Evolutionary conservation across 257 asterid species (phyloP), one percentile per base, ranked within the genome.

Genomic region (Ajuga chamaepitys): DNA sequence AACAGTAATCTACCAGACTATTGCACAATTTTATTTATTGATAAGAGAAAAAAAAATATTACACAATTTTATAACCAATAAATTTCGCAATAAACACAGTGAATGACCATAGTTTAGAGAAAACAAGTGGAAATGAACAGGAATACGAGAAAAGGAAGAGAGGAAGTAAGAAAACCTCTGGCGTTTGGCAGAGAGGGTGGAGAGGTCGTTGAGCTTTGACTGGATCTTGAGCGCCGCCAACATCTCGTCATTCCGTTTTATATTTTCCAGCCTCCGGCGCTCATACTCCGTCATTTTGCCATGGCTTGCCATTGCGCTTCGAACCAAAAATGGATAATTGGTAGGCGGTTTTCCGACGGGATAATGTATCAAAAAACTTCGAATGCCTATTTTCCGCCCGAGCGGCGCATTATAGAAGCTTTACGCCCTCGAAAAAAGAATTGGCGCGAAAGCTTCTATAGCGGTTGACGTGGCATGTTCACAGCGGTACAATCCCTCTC

Each of bases 231-330:
- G 94, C 70, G 94, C 87, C 38, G 96, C 88, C 63, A 87, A 62
- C 89, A 93, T 87, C 63, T 93, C 84, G 24, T 75, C 86, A 60
- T 89, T 93, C 41, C 96, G 82, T 75, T 81, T 84, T 4, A 93
- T 93, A 84, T 89, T 93, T 44, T 93, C 95, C 34, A 93, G 79
- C 74, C 97, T 80, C 70, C 74, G 82, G 14, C 82, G 85, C 77
- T 93, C 97, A 82, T 89, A 89, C 21, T 86, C 96, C 8, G 95
- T 82, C 75, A 86, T 35, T 62, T 52, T 70, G 60, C 9, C 75
- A 17, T 26, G 53, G 32, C 70, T 53, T 25, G 72, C 88, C 97
- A 82, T 88, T 54, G 56, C 21, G 38, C 20, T 64, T 47, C 25
- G 5, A 3, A 25, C 62, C 14, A 2, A 54, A 8, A 44, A 1